Conservation (phyloP, 2,329 filamentous ascomycete species). For the Sarocladium oryzae region DNA sequence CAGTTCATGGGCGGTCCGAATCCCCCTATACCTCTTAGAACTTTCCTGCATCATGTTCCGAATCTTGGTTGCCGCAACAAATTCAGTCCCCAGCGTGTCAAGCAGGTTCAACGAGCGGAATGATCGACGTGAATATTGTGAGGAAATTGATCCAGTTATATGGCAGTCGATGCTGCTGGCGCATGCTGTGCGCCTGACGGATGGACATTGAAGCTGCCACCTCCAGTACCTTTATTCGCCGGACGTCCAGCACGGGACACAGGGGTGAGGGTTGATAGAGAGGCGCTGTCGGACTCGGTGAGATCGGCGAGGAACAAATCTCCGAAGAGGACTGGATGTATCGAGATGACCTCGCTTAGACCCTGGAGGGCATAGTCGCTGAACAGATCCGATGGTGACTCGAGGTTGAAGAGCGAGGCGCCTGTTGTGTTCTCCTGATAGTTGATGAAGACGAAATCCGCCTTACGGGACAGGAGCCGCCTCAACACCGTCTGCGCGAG, state of each 20-base stretch:
- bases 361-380: constrained; percentile 16
- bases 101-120: constrained; percentile 31
- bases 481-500: constrained; percentile 35
- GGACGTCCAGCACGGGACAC: constrained; percentile 28
- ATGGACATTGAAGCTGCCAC: constrained; percentile 35
- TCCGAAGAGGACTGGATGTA: constrained; percentile 24
- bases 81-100: constrained; percentile 23
- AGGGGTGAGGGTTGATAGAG: constrained; percentile 38
- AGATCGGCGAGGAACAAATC: constrained; percentile 22
- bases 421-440: constrained; percentile 12
- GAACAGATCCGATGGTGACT: constrained; percentile 20
- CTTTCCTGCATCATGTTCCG: constrained; percentile 20
- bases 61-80: constrained; percentile 23
- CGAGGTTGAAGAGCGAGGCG: constrained; percentile 17
- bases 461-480: constrained; percentile 33
- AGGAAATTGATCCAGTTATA: constrained; percentile 37
- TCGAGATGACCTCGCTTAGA: constrained; percentile 18
- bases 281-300: constrained; percentile 16
- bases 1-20: background rate
- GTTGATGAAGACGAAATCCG: constrained; percentile 32
- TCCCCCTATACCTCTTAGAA: constrained; percentile 2
- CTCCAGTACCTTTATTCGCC: constrained; percentile 29
- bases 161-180: constrained; percentile 31
- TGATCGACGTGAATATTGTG: constrained; percentile 32
- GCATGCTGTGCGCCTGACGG: constrained; percentile 32